A percentile compares a stretch with the other conserved stretches of the same genome.
Conservation (phyloP, 805 yeast species). For the Suhomyces vadensis region DNA sequence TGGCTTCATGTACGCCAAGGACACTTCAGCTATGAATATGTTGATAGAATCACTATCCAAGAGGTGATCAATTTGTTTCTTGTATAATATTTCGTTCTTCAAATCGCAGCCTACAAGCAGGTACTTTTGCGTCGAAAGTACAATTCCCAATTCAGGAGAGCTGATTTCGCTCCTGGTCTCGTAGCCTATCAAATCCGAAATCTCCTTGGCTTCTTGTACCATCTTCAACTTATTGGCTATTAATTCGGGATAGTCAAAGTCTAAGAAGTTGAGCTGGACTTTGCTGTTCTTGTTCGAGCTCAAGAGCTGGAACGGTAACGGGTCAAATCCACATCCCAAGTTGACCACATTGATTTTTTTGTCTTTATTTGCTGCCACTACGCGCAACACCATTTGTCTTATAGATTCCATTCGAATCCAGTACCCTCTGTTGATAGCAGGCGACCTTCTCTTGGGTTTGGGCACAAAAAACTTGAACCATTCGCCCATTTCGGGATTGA, state of each 20-base stretch:
- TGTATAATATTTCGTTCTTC: conserved; percentile 45
- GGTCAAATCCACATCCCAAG: conserved; percentile 74
- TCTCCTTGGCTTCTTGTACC: conserved; percentile 50
- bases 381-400: conserved; percentile 48
- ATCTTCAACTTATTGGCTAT: conserved; percentile 54
- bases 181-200: conserved; percentile 39
- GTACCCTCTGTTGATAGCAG: conserved; percentile 80
- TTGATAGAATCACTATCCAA: conserved; percentile 38
- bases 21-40: conserved; percentile 78
- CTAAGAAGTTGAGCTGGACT: conserved; percentile 46
- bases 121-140: conserved; percentile 44
- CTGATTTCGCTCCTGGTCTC: conserved; percentile 3
- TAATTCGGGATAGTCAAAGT: conserved; percentile 75
- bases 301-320: conserved; percentile 43
- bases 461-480: conserved; percentile 71
- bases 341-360: conserved; percentile 51
- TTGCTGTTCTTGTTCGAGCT: conserved; percentile 26
- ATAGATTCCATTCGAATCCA: conserved; percentile 80
- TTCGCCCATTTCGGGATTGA: conserved; percentile 35
- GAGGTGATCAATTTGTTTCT: conserved; percentile 26
- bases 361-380: conserved; percentile 32
- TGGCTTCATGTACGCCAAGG: conserved; percentile 76
- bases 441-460: conserved; percentile 67
- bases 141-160: conserved; percentile 26
- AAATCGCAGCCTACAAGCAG: conserved; percentile 68